phyloP scores from a whole-genome alignment of 306 rosid genomes.

The Ziziphus jujuba region DNA sequence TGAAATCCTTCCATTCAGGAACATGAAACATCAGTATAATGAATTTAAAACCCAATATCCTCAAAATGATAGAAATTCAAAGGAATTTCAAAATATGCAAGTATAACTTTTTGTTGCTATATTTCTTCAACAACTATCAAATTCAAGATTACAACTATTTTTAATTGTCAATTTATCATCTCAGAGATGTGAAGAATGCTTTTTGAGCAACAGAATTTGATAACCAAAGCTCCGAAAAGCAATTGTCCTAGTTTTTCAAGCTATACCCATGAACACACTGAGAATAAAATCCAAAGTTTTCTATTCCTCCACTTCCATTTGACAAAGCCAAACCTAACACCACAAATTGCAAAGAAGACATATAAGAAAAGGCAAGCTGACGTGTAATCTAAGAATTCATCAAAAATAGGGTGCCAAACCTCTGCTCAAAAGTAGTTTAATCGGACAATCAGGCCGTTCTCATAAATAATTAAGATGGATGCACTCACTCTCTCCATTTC shows the following conservation, averaged over 20 bases:
- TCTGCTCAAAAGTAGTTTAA: conserved; percentile 42
- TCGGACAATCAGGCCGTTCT: no score
- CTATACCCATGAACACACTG: conserved; percentile 30
- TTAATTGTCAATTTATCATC: background rate
- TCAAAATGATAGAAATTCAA: background rate
- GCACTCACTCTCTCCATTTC: no score
- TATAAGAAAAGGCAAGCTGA: conserved; percentile 12
- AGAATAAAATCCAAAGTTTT: conserved; percentile 52
- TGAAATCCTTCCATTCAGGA: conserved; percentile 45
- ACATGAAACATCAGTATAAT: conserved; percentile 37
- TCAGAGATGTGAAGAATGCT: conserved; percentile 25
- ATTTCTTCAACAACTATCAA: background rate
- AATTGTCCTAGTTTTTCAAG: conserved; percentile 26
- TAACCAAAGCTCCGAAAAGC: conserved; percentile 19
- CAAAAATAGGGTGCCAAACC: conserved; percentile 18
- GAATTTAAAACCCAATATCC: no score
- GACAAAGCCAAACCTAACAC: conserved; percentile 10
- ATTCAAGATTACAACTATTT: background rate
- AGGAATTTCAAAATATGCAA: background rate
- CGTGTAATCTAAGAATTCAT: conserved; percentile 17
- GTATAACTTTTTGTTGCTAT: background rate
- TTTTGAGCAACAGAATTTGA: conserved; percentile 13
- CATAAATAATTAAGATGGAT: no score
- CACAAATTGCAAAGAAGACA: conserved; percentile 12
- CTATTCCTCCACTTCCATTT: conserved; percentile 5